These are phyloP conservation scores for Pilobolus umbonatus DNA, from an alignment of 192 early-diverging fungal species.

Conservation along the genomic window DNA sequence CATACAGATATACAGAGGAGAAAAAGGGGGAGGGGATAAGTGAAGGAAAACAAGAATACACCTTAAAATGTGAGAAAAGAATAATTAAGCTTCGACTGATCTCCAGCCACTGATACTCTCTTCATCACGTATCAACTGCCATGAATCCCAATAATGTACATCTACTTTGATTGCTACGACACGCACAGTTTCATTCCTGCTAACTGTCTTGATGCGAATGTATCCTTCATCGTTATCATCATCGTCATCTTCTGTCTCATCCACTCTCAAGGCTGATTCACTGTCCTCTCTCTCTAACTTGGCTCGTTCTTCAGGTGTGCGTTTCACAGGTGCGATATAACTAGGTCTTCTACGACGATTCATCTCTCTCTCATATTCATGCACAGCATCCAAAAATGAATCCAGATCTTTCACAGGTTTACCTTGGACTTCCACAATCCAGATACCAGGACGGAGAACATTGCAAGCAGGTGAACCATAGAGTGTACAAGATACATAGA, in stretches of 20 bases:
- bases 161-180: constrained; percentile 74
- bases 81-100: constrained; percentile 17
- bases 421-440: constrained; percentile 71
- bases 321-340: constrained; percentile 30
- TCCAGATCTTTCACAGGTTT: constrained; percentile 53
- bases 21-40: no score
- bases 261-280: constrained; percentile 13
- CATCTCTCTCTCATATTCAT: constrained; percentile 40
- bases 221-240: constrained; percentile 51
- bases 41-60: neutral
- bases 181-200: constrained; percentile 49
- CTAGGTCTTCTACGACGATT: constrained; percentile 37
- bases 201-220: constrained; percentile 53
- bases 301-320: neutral
- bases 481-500: constrained; percentile 56
- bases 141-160: constrained; percentile 72
- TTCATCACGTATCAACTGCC: constrained; percentile 56
- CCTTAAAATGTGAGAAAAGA: neutral
- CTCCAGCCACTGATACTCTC: constrained; percentile 47
- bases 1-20: constrained; percentile 3
- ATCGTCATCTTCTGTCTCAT: constrained; percentile 34
- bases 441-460: constrained; percentile 61
- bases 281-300: constrained; percentile 3
- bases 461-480: constrained; percentile 63
- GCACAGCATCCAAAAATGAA: constrained; percentile 56